These are phyloP conservation scores for Thraustochytrium sp. DNA, from an alignment of 352 stramenopile genomes.

Conservation along the genomic window DNA sequence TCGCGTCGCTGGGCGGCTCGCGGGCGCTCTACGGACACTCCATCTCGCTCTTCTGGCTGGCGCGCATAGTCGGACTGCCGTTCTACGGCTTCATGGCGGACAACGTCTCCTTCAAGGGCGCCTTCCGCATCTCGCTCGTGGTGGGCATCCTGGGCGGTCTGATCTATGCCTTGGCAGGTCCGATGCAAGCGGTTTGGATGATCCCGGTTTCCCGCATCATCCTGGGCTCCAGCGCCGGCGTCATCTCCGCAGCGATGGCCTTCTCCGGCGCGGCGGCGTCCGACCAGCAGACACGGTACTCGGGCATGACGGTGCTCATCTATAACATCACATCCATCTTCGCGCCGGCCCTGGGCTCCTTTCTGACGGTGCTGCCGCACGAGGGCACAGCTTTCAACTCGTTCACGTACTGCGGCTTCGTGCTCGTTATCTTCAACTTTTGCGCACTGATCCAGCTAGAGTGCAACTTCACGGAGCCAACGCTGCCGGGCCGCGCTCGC, in stretches of 20 bases:
- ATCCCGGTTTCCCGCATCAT: neutral
- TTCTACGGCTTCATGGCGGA: neutral
- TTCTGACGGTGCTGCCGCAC: neutral
- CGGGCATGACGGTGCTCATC: neutral
- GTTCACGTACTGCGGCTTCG: slow-evolving; percentile 9
- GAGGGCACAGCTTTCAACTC: neutral
- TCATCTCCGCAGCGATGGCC: slow-evolving; percentile 7
- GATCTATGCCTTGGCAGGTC: neutral
- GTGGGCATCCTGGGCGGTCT: neutral
- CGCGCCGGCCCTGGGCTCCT: neutral
- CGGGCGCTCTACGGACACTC: neutral
- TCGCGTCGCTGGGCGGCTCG: neutral
- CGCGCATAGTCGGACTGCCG: neutral
- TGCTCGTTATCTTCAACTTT: neutral
- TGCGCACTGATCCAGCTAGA: neutral
- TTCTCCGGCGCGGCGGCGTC: neutral
- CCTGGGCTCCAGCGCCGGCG: neutral
- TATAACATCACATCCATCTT: neutral
- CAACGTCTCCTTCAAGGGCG: neutral
- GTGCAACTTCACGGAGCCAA: neutral
- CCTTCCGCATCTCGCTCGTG: neutral
- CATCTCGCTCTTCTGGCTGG: neutral
- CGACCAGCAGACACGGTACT: neutral
- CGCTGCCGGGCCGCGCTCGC: too few species aligned
- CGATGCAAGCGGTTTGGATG: neutral